phyloP scores from a whole-genome alignment of 2,329 filamentous ascomycete genomes.

The Pseudocercospora musae region DNA sequence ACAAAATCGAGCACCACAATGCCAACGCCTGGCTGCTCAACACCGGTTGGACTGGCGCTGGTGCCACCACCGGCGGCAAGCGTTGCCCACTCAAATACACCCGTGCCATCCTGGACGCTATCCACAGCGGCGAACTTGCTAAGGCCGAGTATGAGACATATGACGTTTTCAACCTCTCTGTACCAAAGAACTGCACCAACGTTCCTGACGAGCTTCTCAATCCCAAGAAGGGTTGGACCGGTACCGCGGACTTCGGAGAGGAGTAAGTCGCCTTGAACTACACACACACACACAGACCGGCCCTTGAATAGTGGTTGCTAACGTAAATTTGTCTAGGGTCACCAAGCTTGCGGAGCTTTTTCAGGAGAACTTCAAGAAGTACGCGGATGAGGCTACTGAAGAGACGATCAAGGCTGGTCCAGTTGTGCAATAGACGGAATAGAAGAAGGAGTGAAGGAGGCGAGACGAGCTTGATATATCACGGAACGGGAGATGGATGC shows the following conservation, averaged over 20 bases:
- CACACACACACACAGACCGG: not conserved
- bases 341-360: slow-evolving; percentile 87
- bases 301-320: not conserved
- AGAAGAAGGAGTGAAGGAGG: not conserved
- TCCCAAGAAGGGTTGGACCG: slow-evolving; percentile 89
- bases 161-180: slow-evolving; percentile 91
- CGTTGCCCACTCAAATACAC: slow-evolving; percentile 98
- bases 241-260: slow-evolving; percentile 73
- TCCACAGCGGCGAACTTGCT: slow-evolving; percentile 94
- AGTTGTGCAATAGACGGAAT: slow-evolving; percentile 5
- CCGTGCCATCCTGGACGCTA: slow-evolving; percentile 94
- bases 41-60: slow-evolving; percentile 95
- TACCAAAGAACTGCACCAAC: slow-evolving; percentile 86
- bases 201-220: slow-evolving; percentile 92
- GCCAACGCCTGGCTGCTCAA: slow-evolving; percentile 98
- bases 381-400: slow-evolving; percentile 67
- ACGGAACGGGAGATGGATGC: not conserved
- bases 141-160: slow-evolving; percentile 93
- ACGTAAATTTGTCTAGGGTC: slow-evolving; percentile 39
- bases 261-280: slow-evolving; percentile 50
- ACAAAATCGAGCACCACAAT: slow-evolving; percentile 94
- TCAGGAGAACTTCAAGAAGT: slow-evolving; percentile 97
- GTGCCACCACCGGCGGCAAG: slow-evolving; percentile 83
- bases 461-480: not conserved
- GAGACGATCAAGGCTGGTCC: slow-evolving; percentile 49